Base-by-base conservation (phyloP, 2,329 filamentous ascomycete species). In the Colletotrichum abscissum region DNA sequence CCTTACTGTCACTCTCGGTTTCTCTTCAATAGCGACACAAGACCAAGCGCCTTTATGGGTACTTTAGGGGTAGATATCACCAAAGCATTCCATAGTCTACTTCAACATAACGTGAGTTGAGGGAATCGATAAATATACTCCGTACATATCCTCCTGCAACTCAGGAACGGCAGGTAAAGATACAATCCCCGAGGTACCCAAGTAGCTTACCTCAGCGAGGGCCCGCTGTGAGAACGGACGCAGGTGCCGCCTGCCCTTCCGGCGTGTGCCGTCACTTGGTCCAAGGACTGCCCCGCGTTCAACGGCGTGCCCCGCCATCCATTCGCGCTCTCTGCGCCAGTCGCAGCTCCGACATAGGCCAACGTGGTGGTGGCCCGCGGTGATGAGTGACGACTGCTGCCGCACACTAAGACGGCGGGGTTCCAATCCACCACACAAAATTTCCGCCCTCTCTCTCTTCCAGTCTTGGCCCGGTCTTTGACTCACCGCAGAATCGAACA, bases 331-430 rank as follows among this genome's bases (percentile, higher is more conserved):
- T 56, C 54, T 71, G 30, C 33, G 55, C 67, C 67, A 71, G 56
- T 65, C 63, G 63, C 33, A 72, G 68, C 75, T 76, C 75, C 75
- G 75, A 75, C 65, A 75, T 75, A 75, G 74, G 75, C 72, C 75
- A 75, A 74, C 65, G 73, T 75, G 72, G 46, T 58, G 67, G 66
- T 68, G 57, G 62, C 62, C 62, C 58, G 68, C 22, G 30, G 62
- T 60, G 62, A 60, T 63, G 67, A 69, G 52, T 69, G 58, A 60
- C 56, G 42, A 49, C 42, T 49, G 42, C 22, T 65, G 66, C 42
- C 58, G 59, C 59, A 30, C 33, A 56, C 63, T 60, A 56, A 58
- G 9, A 65, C 54, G 30, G 30, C 49, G 57, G 49, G 49, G 35
- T 30, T 49, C 54, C 59, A 73, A 62, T 67, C 70, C 70, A 73